A percentile compares a stretch with the other conserved stretches of the same genome.
phyloP scores from a whole-genome alignment of 768 basidiomycete genomes.

The Bullera alba region DNA sequence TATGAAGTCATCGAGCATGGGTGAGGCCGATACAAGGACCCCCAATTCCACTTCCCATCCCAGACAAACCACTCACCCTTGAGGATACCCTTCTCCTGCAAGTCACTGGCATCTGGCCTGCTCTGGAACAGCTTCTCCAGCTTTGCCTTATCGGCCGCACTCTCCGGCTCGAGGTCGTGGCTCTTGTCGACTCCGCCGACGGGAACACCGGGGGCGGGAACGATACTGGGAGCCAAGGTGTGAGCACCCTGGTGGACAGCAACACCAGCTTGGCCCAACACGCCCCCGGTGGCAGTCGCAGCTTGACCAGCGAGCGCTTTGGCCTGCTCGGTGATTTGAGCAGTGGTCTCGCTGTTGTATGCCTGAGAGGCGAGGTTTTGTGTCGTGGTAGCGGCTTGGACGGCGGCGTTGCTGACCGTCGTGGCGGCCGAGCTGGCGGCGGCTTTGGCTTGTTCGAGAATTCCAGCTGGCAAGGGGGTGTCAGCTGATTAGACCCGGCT shows the following conservation, averaged over 20 bases:
- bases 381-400: constrained; percentile 25
- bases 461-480: constrained; percentile 17
- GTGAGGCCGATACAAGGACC: not conserved
- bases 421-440: constrained; percentile 21
- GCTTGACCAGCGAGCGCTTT: constrained; percentile 24
- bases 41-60: not conserved
- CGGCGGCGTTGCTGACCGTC: constrained; percentile 24
- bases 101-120: constrained; percentile 57
- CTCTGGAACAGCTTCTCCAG: constrained; percentile 55
- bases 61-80: constrained; percentile 51
- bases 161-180: constrained; percentile 30
- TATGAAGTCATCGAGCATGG: not conserved
- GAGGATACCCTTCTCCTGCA: constrained; percentile 64
- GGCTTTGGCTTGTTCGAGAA: constrained; percentile 42
- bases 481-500: no score
- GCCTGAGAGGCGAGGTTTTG: constrained; percentile 30
- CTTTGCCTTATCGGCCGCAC: constrained; percentile 35
- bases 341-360: constrained; percentile 28
- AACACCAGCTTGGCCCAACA: constrained; percentile 28
- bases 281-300: constrained; percentile 12
- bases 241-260: constrained; percentile 40
- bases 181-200: constrained; percentile 26
- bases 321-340: constrained; percentile 20
- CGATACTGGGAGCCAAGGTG: constrained; percentile 28
- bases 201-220: constrained; percentile 29